Percentiles rank a stretch among this genome's conserved stretches.
These are phyloP conservation scores for Trametes versicolor DNA, from an alignment of 1,284 basidiomycete genomes.

Conservation along the genomic window DNA sequence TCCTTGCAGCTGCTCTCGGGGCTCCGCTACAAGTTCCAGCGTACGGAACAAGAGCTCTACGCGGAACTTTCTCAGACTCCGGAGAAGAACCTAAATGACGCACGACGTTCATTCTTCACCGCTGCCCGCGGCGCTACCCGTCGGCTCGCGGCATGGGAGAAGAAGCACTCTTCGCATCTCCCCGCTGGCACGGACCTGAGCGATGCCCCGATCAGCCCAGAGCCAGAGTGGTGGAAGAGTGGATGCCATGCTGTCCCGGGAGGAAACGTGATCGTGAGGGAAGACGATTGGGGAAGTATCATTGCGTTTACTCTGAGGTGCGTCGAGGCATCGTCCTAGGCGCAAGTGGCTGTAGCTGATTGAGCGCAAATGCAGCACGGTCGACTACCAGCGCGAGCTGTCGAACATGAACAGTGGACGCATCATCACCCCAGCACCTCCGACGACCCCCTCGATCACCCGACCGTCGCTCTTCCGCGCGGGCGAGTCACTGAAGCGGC, in stretches of 20 bases:
- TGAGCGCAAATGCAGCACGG: conserved; percentile 52
- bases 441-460: conserved; percentile 39
- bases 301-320: conserved; percentile 79
- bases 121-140: conserved; percentile 60
- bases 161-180: conserved; percentile 57
- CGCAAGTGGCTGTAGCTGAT: not conserved
- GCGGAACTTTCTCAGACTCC: conserved; percentile 58
- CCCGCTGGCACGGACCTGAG: conserved; percentile 34
- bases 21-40: conserved; percentile 66
- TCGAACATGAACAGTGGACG: conserved; percentile 49
- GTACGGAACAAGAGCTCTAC: conserved; percentile 67
- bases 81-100: conserved; percentile 64
- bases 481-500: conserved; percentile 58
- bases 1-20: conserved; percentile 55
- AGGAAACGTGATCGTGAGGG: conserved; percentile 71
- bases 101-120: conserved; percentile 63
- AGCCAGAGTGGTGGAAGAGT: conserved; percentile 72
- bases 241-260: conserved; percentile 73
- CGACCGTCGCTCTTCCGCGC: conserved; percentile 55
- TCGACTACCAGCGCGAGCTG: conserved; percentile 70
- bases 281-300: conserved; percentile 79
- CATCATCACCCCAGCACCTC: conserved; percentile 37
- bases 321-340: not conserved
- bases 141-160: conserved; percentile 68
- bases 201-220: conserved; percentile 47